Base-by-base conservation (phyloP, 495 filamentous ascomycete species). In the Pyronema domesticum region DNA sequence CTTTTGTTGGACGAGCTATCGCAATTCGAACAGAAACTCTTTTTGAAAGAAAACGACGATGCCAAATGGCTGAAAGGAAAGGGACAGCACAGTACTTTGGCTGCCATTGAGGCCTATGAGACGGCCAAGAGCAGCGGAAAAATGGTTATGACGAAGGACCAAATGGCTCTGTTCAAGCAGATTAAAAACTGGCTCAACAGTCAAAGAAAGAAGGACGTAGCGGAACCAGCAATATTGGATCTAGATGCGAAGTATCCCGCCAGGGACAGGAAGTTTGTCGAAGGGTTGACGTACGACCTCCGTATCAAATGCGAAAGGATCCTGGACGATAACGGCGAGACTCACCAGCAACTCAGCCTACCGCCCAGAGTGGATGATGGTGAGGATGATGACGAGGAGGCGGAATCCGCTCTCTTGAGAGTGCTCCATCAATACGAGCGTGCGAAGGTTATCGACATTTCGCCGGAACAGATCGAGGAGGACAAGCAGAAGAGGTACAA, bases 21-120 rank as follows among this genome's bases (percentile, higher is more conserved):
- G 30, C 73, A 84, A 56, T 83, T 91, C 34, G 93, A 99, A 61
- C 82, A 85, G 66, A 79, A 84, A 15, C 87, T 89, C 63, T 99
- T 96, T 60, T 88, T 96, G 63, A 74, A 80, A 7, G 93, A 95
- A 60, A 80, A 82, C 61, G 75, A 83, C n/a, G 86, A 95, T 68
- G 81, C 82, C 11, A 79, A 77, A 58, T 99, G 91, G 91, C 79
- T 96, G 55, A 87, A 85, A 58, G 79, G 82, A 23, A 99, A 96
- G 70, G 23, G 23, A 30, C 77, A 79, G 55, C 72, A 78, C 57
- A 73, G 71, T 7, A 76, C 73, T 46, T 71, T 79, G 19, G 77
- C 84, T 52, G 71, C 76, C 6, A 74, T 82, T 67, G 70, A 76
- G 50, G 82, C 80, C 62, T 30, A 30, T 30, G 23, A 30, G 23